Conservation (phyloP, 192 early-diverging fungal genomes). For the Gryganskiella cystojenkinii region DNA sequence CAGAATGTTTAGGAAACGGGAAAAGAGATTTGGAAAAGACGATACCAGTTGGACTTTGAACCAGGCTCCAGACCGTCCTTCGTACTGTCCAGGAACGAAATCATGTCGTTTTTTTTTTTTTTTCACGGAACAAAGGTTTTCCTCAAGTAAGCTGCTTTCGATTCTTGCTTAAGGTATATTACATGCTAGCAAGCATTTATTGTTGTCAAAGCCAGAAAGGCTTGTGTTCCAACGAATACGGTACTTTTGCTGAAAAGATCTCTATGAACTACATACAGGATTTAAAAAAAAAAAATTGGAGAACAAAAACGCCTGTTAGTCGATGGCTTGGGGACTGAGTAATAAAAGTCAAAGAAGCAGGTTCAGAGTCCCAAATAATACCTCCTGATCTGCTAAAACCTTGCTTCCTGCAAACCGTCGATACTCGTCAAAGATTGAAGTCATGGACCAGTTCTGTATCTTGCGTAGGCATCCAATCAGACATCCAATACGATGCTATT, state of each 20-base stretch:
- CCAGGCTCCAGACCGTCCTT: too few species aligned
- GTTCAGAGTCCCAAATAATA: slow-evolving; percentile 41
- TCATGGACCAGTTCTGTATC: slow-evolving; percentile 95
- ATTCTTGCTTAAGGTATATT: too few species aligned
- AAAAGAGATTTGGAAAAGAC: too few species aligned
- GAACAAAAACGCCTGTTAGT: background rate
- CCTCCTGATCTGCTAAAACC: slow-evolving; percentile 94
- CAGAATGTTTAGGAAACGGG: too few species aligned
- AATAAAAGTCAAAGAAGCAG: too few species aligned
- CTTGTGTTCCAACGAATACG: slow-evolving; percentile 55
- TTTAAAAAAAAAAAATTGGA: background rate
- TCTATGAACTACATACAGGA: slow-evolving; percentile 60
- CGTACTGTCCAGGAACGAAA: too few species aligned
- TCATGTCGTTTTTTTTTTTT: too few species aligned
- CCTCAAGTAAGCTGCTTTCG: too few species aligned
- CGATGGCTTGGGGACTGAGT: too few species aligned
- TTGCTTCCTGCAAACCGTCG: slow-evolving; percentile 92
- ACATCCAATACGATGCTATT: slow-evolving; percentile 94
- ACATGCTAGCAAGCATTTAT: too few species aligned
- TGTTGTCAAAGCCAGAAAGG: slow-evolving; percentile 62
- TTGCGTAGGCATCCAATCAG: slow-evolving; percentile 94
- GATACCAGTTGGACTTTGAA: too few species aligned
- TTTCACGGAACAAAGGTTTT: too few species aligned
- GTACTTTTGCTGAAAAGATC: slow-evolving; percentile 61
- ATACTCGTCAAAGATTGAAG: slow-evolving; percentile 98